These are phyloP conservation scores for Lentinula novae-zelandiae DNA, from an alignment of 1,284 basidiomycete genomes.

Conservation along the genomic window DNA sequence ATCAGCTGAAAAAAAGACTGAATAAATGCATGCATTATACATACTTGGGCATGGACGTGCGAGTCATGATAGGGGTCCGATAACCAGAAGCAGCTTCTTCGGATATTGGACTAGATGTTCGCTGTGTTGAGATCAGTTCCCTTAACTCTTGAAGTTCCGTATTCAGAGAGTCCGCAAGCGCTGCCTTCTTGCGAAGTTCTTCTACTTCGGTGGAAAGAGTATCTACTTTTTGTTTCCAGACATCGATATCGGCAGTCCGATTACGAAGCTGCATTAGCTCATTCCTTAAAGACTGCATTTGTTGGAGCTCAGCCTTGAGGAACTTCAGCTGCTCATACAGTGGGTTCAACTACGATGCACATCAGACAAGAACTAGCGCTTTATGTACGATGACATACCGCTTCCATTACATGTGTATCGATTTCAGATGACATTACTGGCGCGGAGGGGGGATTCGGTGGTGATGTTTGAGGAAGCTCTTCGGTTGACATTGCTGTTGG, in stretches of 20 bases:
- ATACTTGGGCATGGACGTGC: background rate
- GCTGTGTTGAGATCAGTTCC: conserved; percentile 15
- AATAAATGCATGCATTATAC: background rate
- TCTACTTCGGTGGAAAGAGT: conserved; percentile 38
- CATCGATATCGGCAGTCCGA: conserved; percentile 30
- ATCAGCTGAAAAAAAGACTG: background rate
- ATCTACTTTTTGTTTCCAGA: conserved; percentile 33
- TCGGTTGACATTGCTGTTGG: background rate
- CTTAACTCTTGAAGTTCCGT: conserved; percentile 32
- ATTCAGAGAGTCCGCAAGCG: conserved; percentile 28
- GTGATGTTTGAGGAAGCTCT: conserved; percentile 7
- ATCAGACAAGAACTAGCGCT: conserved; percentile 5
- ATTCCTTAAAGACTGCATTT: conserved; percentile 36
- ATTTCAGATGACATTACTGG: conserved; percentile 21
- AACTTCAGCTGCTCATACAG: conserved; percentile 46
- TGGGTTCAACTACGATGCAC: conserved; percentile 43
- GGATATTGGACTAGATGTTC: conserved; percentile 5
- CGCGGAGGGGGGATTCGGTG: conserved; percentile 7
- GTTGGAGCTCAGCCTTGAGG: conserved; percentile 37
- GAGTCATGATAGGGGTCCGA: conserved; percentile 13
- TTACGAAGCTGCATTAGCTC: conserved; percentile 33
- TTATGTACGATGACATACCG: conserved; percentile 29
- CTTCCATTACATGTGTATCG: conserved; percentile 35
- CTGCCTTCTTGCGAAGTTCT: conserved; percentile 35
- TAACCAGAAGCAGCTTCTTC: conserved; percentile 11